phyloP scores from a whole-genome alignment of 331 rosid genomes.

The Dryas integrifolia region DNA sequence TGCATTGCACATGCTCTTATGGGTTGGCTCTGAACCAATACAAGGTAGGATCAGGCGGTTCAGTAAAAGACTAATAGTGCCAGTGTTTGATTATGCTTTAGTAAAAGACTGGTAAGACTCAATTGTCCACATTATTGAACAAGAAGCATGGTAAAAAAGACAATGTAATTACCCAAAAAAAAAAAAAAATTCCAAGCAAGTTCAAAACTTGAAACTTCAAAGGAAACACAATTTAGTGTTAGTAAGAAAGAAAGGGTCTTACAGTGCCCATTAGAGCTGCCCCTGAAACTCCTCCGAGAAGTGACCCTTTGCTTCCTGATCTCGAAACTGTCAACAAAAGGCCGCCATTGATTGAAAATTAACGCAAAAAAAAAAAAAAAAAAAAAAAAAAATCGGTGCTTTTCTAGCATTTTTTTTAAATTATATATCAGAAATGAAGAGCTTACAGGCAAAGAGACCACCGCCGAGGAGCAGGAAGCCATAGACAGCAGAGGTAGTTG shows the following conservation, averaged over 20 bases:
- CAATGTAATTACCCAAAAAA: not conserved
- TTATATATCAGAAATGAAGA: not conserved
- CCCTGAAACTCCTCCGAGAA: slow-evolving; percentile 33
- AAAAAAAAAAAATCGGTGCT: no score
- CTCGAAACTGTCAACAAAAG: slow-evolving; percentile 16
- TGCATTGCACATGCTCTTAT: not conserved
- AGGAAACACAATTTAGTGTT: not conserved
- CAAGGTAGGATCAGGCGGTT: not conserved
- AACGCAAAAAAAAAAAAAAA: not conserved
- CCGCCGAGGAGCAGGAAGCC: slow-evolving; percentile 32
- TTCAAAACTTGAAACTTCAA: not conserved
- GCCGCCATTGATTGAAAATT: not conserved
- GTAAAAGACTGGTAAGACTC: not conserved
- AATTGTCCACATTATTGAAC: not conserved
- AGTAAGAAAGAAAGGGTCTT: not conserved
- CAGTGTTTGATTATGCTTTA: not conserved
- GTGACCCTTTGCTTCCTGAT: slow-evolving; percentile 40
- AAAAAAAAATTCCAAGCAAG: not conserved
- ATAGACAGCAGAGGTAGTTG: slow-evolving; percentile 30
- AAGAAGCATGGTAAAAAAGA: not conserved
- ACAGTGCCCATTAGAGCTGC: slow-evolving; percentile 34
- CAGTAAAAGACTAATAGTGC: not conserved
- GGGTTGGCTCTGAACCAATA: not conserved
- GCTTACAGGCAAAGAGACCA: slow-evolving; percentile 32
- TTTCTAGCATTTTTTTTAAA: not conserved